Evolutionary conservation across 352 stramenopile species (phyloP).

Genomic region (Pythium brachiatum): DNA sequence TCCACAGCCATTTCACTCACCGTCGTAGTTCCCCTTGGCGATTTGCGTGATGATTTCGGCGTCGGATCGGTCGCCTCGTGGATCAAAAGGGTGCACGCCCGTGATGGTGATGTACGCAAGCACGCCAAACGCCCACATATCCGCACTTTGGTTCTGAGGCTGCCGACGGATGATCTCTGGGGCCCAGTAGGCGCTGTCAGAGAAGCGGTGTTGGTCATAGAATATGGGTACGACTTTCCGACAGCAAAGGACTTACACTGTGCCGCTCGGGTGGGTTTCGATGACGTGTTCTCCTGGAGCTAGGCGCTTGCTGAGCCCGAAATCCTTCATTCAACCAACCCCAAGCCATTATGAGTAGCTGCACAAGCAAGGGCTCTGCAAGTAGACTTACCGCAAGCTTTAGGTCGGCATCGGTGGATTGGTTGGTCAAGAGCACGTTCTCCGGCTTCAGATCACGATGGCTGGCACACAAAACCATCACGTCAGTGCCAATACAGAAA

Average conservation of each 20-base stretch:
- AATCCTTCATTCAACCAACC: constrained; percentile 40
- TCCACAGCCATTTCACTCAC: constrained; percentile 20
- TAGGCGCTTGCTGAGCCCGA: constrained; percentile 56
- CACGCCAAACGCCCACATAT: constrained; percentile 83
- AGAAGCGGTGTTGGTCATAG: constrained; percentile 4
- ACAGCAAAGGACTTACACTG: constrained; percentile 57
- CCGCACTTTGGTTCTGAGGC: constrained; percentile 67
- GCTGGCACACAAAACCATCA: constrained; percentile 25
- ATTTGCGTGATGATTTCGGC: constrained; percentile 66
- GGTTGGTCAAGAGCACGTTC: constrained; percentile 67
- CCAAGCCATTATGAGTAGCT: neutral
- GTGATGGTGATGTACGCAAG: constrained; percentile 77
- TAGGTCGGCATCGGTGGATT: constrained; percentile 48
- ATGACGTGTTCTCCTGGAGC: constrained; percentile 42
- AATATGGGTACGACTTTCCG: too few relatives aligned
- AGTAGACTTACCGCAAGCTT: constrained; percentile 62
- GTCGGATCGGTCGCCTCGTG: constrained; percentile 64
- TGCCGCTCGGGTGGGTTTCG: constrained; percentile 59
- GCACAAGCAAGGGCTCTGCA: too few relatives aligned
- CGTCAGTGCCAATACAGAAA: neutral
- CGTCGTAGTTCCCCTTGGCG: constrained; percentile 55
- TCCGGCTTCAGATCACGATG: constrained; percentile 79
- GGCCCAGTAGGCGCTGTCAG: constrained; percentile 68
- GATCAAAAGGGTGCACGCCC: constrained; percentile 74
- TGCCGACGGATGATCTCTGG: constrained; percentile 71